phyloP scores from a whole-genome alignment of 352 stramenopile genomes.

The Phytopythium oedochilum region DNA sequence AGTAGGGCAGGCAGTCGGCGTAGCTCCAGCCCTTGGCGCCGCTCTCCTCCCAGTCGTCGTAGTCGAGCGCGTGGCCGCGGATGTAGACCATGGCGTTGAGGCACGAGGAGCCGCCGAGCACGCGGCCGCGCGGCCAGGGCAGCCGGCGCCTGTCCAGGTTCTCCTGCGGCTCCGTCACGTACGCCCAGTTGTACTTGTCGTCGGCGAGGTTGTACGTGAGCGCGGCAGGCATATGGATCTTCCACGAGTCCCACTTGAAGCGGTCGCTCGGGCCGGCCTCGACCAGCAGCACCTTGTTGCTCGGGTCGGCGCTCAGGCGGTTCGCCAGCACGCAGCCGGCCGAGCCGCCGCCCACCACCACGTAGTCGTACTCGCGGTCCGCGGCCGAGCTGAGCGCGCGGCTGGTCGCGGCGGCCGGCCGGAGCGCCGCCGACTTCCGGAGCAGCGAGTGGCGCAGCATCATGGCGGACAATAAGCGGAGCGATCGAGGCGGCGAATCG shows the following conservation, averaged over 20 bases:
- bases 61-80: constrained; percentile 83
- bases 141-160: constrained; percentile 73
- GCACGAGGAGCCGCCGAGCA: constrained; percentile 86
- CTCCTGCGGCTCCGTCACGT: constrained; percentile 83
- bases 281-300: constrained; percentile 86
- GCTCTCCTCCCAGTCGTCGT: constrained; percentile 73
- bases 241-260: constrained; percentile 87
- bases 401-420: neutral
- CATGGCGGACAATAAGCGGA: neutral
- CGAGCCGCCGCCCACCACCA: constrained; percentile 90
- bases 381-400: constrained; percentile 18
- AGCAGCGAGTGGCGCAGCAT: constrained; percentile 26
- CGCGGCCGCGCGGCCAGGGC: constrained; percentile 81
- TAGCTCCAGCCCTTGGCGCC: constrained; percentile 84
- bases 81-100: constrained; percentile 92
- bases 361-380: constrained; percentile 81
- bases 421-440: neutral
- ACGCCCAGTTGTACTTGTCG: constrained; percentile 88
- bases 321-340: constrained; percentile 91
- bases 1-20: constrained; percentile 85
- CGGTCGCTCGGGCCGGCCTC: constrained; percentile 85
- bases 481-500: too few relatives aligned
- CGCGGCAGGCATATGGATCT: constrained; percentile 87
- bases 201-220: constrained; percentile 83
- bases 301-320: constrained; percentile 75